Evolutionary conservation across 2,329 filamentous ascomycete species (phyloP).

Genomic region (Fusarium pilosicola): DNA sequence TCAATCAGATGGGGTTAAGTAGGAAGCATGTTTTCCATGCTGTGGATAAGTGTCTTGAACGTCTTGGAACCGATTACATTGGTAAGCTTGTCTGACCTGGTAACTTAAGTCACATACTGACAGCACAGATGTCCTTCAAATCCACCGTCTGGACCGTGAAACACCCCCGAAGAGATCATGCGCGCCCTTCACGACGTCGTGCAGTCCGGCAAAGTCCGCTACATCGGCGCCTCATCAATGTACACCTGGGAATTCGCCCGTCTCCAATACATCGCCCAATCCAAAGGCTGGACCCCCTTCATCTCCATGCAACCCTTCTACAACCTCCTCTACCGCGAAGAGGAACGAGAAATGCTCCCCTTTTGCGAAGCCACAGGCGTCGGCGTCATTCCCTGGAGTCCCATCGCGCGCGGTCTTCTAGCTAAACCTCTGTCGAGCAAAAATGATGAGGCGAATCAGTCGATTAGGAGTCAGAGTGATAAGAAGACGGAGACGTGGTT

Average conservation of each 20-base stretch:
- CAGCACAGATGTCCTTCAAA: slow-evolving; percentile 63
- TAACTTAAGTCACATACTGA: no score
- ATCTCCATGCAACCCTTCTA: slow-evolving; percentile 69
- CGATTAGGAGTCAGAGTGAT: slow-evolving; percentile 33
- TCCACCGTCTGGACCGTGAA: slow-evolving; percentile 67
- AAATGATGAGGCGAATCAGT: slow-evolving; percentile 9
- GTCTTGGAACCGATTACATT: slow-evolving; percentile 66
- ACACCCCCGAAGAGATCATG: slow-evolving; percentile 65
- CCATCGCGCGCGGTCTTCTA: slow-evolving; percentile 47
- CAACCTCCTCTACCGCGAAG: slow-evolving; percentile 69
- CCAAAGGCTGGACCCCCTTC: slow-evolving; percentile 67
- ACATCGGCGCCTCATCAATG: slow-evolving; percentile 63
- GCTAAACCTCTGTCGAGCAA: slow-evolving; percentile 42
- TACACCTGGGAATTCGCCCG: slow-evolving; percentile 60
- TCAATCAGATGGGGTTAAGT: slow-evolving; percentile 62
- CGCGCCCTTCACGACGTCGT: slow-evolving; percentile 68
- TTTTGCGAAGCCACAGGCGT: slow-evolving; percentile 50
- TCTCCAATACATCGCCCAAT: slow-evolving; percentile 63
- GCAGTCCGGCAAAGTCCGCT: slow-evolving; percentile 64
- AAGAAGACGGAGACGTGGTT: slow-evolving; percentile 40
- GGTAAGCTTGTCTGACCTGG: no score
- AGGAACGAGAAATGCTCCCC: slow-evolving; percentile 56
- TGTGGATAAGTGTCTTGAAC: slow-evolving; percentile 66
- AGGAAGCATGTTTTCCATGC: slow-evolving; percentile 73
- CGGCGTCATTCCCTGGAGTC: slow-evolving; percentile 51